Conservation (phyloP, 441 rosid genomes). For the Corymbia calophylla region DNA sequence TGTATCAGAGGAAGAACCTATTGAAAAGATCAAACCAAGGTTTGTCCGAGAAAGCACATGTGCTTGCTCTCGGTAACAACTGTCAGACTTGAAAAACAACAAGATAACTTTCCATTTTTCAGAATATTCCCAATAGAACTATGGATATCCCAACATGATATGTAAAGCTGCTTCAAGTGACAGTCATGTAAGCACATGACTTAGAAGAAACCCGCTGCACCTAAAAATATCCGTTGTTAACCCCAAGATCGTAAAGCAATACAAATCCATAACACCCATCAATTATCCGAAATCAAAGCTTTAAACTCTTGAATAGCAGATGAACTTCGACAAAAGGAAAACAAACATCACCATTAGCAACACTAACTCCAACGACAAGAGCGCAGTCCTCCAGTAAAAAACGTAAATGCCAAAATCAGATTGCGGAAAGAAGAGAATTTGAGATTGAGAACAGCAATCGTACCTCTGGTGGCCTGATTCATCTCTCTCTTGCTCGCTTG, state of each 20-base stretch:
- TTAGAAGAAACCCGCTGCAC: not conserved
- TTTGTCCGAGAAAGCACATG: not conserved
- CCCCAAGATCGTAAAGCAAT: not conserved
- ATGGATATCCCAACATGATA: not conserved
- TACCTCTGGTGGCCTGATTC: conserved; percentile 92
- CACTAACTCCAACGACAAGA: not conserved
- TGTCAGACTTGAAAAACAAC: not conserved
- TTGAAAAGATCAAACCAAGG: not conserved
- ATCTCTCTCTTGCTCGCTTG: conserved; percentile 88
- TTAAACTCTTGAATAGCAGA: not conserved
- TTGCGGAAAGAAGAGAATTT: not conserved
- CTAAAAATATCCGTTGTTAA: not conserved
- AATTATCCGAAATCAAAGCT: not conserved
- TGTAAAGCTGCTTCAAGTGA: not conserved
- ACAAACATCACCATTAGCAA: not conserved
- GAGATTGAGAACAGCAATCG: not conserved
- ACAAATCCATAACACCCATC: not conserved
- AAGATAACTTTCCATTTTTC: not conserved
- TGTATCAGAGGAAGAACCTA: not conserved
- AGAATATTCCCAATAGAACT: not conserved
- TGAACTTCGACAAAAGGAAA: not conserved
- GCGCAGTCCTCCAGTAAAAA: not conserved
- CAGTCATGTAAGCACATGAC: not conserved
- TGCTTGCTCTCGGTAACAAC: not conserved
- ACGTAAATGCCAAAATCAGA: not conserved